A percentile compares a stretch with the other conserved stretches of the same genome.
phyloP scores from a whole-genome alignment of 2,329 filamentous ascomycete species.

The Fusarium euwallaceae region DNA sequence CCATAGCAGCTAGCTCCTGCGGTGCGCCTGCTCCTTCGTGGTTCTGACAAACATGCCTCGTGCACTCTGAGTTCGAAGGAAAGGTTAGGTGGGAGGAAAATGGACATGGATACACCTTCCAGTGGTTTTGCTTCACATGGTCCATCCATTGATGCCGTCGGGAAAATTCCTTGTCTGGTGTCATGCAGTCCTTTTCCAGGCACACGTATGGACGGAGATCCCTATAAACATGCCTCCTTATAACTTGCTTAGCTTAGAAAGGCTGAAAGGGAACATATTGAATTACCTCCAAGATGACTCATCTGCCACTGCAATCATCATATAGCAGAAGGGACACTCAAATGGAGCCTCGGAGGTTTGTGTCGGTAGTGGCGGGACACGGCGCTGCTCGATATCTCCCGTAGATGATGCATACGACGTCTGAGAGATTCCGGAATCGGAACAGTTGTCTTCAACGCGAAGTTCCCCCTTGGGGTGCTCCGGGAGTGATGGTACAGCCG shows the following conservation, averaged over 20 bases:
- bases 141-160: neutral
- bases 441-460: neutral
- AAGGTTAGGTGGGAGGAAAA: neutral
- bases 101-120: neutral
- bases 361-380: fast-evolving
- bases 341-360: neutral
- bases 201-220: constrained; percentile 8
- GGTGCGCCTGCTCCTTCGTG: fast-evolving
- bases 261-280: no score
- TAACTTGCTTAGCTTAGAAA: no score
- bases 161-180: neutral
- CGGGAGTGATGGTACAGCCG: neutral
- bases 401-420: neutral
- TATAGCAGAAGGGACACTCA: constrained; percentile 16
- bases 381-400: fast-evolving
- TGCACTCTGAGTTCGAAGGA: fast-evolving
- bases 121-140: neutral
- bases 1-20: neutral
- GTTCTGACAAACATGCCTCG: fast-evolving
- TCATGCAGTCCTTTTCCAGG: neutral
- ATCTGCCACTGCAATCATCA: neutral
- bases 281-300: neutral
- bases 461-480: no score
- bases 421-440: neutral
- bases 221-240: neutral